These are phyloP conservation scores for Graphiopsis chlorocephala DNA, from an alignment of 2,329 filamentous ascomycete genomes.

Conservation along the genomic window DNA sequence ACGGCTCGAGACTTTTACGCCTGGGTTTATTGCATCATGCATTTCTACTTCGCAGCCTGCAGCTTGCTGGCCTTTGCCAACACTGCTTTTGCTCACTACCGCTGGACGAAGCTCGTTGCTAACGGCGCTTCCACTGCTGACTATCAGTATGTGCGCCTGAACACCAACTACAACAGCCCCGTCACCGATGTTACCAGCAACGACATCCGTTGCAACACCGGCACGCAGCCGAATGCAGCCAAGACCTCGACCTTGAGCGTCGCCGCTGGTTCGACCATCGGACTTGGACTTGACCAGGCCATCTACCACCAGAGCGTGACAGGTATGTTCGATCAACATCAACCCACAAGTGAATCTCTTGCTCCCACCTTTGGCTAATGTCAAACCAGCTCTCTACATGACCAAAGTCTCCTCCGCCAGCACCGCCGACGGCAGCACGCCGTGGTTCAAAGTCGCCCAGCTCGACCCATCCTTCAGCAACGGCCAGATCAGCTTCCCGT, in stretches of 20 bases:
- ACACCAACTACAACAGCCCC: conserved; percentile 49
- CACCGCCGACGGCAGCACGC: conserved; percentile 32
- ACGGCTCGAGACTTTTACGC: too few species aligned
- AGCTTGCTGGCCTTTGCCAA: conserved; percentile 5
- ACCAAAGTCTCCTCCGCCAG: conserved; percentile 45
- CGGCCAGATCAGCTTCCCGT: conserved; percentile 15
- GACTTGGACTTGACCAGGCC: conserved; percentile 18
- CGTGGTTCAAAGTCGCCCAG: conserved; percentile 54
- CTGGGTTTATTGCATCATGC: background rate
- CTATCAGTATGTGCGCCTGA: conserved; percentile 47
- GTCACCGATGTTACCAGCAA: conserved; percentile 47
- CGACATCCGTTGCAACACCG: conserved; percentile 50
- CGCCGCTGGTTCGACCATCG: conserved; percentile 21
- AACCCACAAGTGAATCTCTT: background rate
- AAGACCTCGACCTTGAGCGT: conserved; percentile 32
- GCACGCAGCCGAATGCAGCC: conserved; percentile 25
- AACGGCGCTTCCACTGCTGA: conserved; percentile 43
- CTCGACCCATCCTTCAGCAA: conserved; percentile 10
- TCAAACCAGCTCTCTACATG: conserved; percentile 37
- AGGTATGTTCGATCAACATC: background rate
- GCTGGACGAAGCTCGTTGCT: conserved; percentile 38
- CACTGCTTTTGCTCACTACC: conserved; percentile 33
- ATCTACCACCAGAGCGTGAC: conserved; percentile 14
- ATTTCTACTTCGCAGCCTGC: background rate
- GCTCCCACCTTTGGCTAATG: too few species aligned